Percentiles rank a stretch among this genome's conserved stretches.
phyloP scores from a whole-genome alignment of 148 eudicot species.

The Rhododendron ferrugineum region DNA sequence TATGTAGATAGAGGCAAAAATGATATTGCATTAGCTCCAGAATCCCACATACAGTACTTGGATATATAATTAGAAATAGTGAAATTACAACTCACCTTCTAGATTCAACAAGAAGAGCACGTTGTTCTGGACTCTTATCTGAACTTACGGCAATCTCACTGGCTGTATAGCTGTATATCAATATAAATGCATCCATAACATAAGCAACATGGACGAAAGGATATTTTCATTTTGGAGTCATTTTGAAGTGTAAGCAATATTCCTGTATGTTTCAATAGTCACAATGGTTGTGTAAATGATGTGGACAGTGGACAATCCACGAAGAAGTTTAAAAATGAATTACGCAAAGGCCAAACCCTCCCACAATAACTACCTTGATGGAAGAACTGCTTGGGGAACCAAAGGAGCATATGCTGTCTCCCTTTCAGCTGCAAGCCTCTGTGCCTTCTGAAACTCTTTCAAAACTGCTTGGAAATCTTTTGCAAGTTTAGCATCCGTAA shows the following conservation, averaged over 20 bases:
- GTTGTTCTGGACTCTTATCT: slow-evolving; percentile 17
- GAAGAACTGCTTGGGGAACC: slow-evolving; percentile 24
- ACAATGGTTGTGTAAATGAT: neutral
- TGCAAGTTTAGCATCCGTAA: slow-evolving; percentile 37
- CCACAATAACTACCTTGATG: slow-evolving; percentile 18
- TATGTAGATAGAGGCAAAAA: neutral
- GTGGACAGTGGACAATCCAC: neutral
- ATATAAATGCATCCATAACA: neutral
- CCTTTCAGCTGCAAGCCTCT: slow-evolving; percentile 33
- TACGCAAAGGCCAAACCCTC: neutral
- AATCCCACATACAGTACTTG: neutral
- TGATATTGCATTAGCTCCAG: neutral
- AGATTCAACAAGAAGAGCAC: slow-evolving; percentile 17
- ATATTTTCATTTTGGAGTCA: neutral
- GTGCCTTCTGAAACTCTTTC: slow-evolving; percentile 37
- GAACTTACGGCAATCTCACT: slow-evolving; percentile 9
- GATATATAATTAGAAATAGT: neutral
- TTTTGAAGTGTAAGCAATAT: neutral
- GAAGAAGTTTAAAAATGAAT: neutral
- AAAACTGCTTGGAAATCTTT: slow-evolving; percentile 36
- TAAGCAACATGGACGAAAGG: neutral
- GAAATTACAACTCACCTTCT: slow-evolving; percentile 16
- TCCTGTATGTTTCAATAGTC: neutral
- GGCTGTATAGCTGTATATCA: slow-evolving; percentile 14
- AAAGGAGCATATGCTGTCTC: slow-evolving; percentile 31